These are phyloP conservation scores for Ananas comosus DNA, from an alignment of 176 grass and related monocot species.

Conservation along the genomic window DNA sequence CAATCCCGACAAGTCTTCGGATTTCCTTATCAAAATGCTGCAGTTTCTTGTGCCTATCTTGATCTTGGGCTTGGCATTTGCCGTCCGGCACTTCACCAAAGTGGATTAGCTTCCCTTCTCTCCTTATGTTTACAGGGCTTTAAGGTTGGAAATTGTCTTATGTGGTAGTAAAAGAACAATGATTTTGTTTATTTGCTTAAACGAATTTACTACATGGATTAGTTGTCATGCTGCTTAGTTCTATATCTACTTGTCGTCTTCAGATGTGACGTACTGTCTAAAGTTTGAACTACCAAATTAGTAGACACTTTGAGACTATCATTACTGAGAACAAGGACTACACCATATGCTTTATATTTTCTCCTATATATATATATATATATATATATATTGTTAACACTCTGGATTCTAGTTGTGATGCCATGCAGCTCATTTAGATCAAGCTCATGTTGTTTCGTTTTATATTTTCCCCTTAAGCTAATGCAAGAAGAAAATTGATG, in stretches of 20 bases:
- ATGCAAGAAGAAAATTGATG: too few species aligned
- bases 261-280: too few species aligned
- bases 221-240: not conserved
- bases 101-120: conserved; percentile 19
- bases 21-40: conserved; percentile 26
- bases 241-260: not conserved
- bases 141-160: conserved; percentile 5
- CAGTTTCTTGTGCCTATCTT: conserved; percentile 58
- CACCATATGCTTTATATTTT: too few species aligned
- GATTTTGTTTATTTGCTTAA: not conserved
- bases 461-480: too few species aligned
- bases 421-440: too few species aligned
- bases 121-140: not conserved
- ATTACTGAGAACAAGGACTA: too few species aligned
- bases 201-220: not conserved
- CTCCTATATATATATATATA: too few species aligned
- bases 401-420: too few species aligned
- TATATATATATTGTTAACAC: too few species aligned
- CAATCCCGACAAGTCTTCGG: not conserved
- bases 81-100: conserved; percentile 46
- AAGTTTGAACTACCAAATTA: too few species aligned
- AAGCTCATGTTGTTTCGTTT: too few species aligned
- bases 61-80: conserved; percentile 60
- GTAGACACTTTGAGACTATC: too few species aligned
- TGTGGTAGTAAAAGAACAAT: not conserved